Evolutionary conservation across 2,329 filamentous ascomycete species (phyloP).

Genomic region (Thermoascus crustaceus): DNA sequence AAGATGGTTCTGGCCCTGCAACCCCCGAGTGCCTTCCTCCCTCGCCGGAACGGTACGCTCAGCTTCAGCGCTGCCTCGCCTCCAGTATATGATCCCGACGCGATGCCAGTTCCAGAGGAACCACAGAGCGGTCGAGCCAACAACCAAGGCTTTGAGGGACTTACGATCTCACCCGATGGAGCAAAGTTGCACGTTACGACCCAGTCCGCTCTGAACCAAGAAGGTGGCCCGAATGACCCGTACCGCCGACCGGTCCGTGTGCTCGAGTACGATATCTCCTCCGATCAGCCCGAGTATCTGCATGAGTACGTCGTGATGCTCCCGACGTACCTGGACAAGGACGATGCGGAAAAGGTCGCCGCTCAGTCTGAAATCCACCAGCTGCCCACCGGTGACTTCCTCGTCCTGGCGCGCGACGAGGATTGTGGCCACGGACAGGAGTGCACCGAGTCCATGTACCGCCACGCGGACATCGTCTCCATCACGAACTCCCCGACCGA

Average conservation of each 20-base stretch:
- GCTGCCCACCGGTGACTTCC: conserved; percentile 55
- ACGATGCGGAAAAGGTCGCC: conserved; percentile 48
- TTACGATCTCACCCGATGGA: conserved; percentile 56
- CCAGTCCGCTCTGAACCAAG: conserved; percentile 57
- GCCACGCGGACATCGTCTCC: conserved; percentile 62
- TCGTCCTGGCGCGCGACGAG: conserved; percentile 59
- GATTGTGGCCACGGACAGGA: conserved; percentile 50
- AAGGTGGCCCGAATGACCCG: conserved; percentile 49
- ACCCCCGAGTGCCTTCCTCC: conserved; percentile 57
- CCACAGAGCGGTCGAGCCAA: conserved; percentile 57
- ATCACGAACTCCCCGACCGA: conserved; percentile 55
- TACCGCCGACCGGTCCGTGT: conserved; percentile 53
- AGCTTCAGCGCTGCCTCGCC: conserved; percentile 59
- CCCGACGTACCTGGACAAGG: conserved; percentile 49
- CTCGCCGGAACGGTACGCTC: conserved; percentile 52
- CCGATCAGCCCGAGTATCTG: conserved; percentile 38
- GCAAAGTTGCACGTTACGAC: conserved; percentile 57
- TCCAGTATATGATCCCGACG: conserved; percentile 49
- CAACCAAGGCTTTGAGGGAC: conserved; percentile 67
- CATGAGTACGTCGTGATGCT: conserved; percentile 61
- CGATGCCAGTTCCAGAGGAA: conserved; percentile 46
- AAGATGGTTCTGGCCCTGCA: conserved; percentile 56
- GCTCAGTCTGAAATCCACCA: conserved; percentile 62
- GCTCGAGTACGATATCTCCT: conserved; percentile 57
- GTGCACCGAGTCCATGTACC: conserved; percentile 50